phyloP scores from a whole-genome alignment of 2,329 filamentous ascomycete species.

The Monosporascus sp. region DNA sequence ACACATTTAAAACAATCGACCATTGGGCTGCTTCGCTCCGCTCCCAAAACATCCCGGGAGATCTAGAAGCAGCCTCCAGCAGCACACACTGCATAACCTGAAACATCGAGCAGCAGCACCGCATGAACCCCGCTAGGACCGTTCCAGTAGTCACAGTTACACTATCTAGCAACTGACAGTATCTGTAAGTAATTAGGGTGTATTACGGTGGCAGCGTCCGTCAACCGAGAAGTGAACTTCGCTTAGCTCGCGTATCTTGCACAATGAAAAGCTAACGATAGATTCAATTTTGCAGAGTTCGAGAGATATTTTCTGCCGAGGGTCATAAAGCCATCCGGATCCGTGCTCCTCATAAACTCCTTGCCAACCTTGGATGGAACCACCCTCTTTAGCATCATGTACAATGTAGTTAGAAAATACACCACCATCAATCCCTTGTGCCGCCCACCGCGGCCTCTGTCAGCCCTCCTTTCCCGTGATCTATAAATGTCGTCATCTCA shows the following conservation, averaged over 20 bases:
- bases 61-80: neutral
- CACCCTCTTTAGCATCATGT: neutral
- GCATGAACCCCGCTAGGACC: neutral
- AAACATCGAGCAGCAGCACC: slow-evolving; percentile 8
- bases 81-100: slow-evolving; percentile 17
- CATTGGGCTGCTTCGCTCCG: neutral
- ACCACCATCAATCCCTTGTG: neutral
- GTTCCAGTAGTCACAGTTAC: neutral
- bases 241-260: too few species aligned
- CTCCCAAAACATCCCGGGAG: neutral
- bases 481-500: neutral
- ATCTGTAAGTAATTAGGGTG: too few species aligned
- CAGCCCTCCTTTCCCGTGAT: neutral
- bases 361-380: neutral
- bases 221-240: too few species aligned
- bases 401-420: neutral
- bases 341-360: neutral
- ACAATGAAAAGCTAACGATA: neutral
- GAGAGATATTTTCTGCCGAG: neutral
- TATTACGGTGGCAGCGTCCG: too few species aligned
- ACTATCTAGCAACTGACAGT: too few species aligned
- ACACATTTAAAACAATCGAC: neutral
- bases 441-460: neutral
- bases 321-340: neutral
- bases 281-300: neutral